phyloP scores from a whole-genome alignment of 106 monocot species.

The Hemerocallis citrina region DNA sequence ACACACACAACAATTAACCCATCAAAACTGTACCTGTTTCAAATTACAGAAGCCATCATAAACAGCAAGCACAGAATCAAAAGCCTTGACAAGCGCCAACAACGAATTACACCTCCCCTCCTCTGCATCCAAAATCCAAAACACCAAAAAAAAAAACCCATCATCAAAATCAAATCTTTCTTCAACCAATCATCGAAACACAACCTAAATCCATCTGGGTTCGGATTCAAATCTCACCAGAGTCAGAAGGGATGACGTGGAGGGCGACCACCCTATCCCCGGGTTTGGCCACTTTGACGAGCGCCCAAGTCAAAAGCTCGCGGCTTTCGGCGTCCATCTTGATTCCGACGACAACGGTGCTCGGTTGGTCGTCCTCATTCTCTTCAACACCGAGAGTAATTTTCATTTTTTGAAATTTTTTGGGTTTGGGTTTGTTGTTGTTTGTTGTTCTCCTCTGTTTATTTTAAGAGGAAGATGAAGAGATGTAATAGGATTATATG shows the following conservation, averaged over 20 bases:
- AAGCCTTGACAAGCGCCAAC: constrained; percentile 23
- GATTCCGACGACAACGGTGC: constrained; percentile 54
- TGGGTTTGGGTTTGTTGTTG: too few relatives aligned
- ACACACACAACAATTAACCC: too few relatives aligned
- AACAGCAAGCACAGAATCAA: constrained; percentile 34
- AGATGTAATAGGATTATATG: too few relatives aligned
- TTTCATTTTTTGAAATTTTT: too few relatives aligned
- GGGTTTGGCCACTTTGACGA: constrained; percentile 57
- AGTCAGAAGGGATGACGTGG: constrained; percentile 39
- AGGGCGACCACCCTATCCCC: constrained; percentile 68
- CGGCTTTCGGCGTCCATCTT: constrained; percentile 48
- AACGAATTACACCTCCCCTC: constrained; percentile 8
- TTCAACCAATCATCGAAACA: too few relatives aligned
- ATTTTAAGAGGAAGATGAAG: too few relatives aligned
- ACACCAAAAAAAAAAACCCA: neutral
- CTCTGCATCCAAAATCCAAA: constrained; percentile 16
- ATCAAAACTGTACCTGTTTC: constrained; percentile 30
- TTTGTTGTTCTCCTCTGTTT: too few relatives aligned
- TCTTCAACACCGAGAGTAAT: too few relatives aligned
- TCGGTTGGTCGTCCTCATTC: constrained; percentile 3
- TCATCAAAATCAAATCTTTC: neutral
- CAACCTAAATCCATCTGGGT: neutral
- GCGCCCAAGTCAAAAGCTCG: constrained; percentile 80
- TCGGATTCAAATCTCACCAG: neutral
- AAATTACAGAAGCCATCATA: constrained; percentile 60